Base-by-base conservation (phyloP, 306 rosid species). In the Prinsepia uniflora region DNA sequence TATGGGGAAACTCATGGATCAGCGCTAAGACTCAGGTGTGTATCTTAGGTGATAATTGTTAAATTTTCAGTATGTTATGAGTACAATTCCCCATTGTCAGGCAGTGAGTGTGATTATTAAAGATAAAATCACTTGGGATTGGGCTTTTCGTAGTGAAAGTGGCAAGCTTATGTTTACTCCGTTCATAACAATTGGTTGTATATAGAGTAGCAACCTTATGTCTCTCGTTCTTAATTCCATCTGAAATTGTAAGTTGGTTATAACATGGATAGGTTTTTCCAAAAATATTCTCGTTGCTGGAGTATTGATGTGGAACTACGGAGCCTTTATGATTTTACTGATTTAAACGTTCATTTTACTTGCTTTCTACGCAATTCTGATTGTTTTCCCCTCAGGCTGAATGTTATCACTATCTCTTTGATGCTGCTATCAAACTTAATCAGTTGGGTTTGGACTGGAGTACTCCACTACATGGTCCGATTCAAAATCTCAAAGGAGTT, bases 1-100 rank as follows among this genome's bases (percentile, higher is more conserved):
- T 94, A 64, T 94, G 97, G 98, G 98, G 98, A 72, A 96, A 94
- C 74, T 84, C 98, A 8, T 90, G 98, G 98, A 90, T 94, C 79
- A 87, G 75, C 73, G 92, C 98, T 55, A 94, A 93, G 84, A 90
- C 97, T 53, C 98, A 90, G 96, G 97, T 94, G 77, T 60, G 85
- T 80, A 24, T 19, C 43, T 3, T 60, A 13, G 49, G n/a, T 52
- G 24, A 52, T 22, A 19, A 24, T 40, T 54, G 20, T 68, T n/a
- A 2, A 34, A n/a, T 36, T 50, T 9, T 13, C 6, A 61, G 46
- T 39, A 61, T n/a, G 56, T 10, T 20, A 69, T 69, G 41, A 15
- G 19, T 41, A 19, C 2, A 41, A 60, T 10, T 15, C 12, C 22
- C 15, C 3, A 58, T 24, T 4, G 47, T 17, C n/a, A 39, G 13